Evolutionary conservation across 2,329 filamentous ascomycete species (phyloP), one percentile per base, ranked within the genome.

Genomic region (Colletotrichum chrysophilum): DNA sequence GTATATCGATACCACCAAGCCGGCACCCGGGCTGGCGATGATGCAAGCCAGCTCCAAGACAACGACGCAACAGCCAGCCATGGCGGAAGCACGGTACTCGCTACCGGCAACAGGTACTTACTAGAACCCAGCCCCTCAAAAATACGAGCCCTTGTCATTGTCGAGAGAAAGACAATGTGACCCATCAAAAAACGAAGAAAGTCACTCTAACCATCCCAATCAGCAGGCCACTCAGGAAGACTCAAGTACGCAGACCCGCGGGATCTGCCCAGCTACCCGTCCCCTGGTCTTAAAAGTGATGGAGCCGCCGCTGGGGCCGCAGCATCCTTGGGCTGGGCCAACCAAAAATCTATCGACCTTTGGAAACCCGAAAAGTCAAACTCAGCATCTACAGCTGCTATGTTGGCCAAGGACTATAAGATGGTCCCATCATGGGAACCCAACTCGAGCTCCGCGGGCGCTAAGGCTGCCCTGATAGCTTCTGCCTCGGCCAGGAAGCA

Each of bases 201-300:
- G 43, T n/a, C 43, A 21, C 43, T 48, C 43, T 48, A 21, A 48
- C 43, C 43, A 13, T 62, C 56, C 30, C 8, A 34, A 43, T n/a
- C 36, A 77, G 77, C 69, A 60, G 64, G 36, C 26, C 72, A 80
- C 28, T 82, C 85, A 48, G 88, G 87, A 61, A 86, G 86, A 69
- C 86, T 96, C 75, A 94, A 92, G 83, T 94, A 95, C 87, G 94
- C 94, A 75, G 90, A 91, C 80, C 91, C 94, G 58, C 88, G 92
- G 80, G 92, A 94, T 79, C 89, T 97, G 26, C 95, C 95, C 48
- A 94, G 93, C 80, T 96, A 90, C 80, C 94, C 95, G 14, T 92
- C 93, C 12, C 83, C 88, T 73, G 93, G 94, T 48, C 88, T 95
- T 74, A 85, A 83, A 70, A 79, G 87, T 60, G 87, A 89, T 79